phyloP scores from a whole-genome alignment of 1,139 yeast species.

The Suhomyces coccinellae region DNA sequence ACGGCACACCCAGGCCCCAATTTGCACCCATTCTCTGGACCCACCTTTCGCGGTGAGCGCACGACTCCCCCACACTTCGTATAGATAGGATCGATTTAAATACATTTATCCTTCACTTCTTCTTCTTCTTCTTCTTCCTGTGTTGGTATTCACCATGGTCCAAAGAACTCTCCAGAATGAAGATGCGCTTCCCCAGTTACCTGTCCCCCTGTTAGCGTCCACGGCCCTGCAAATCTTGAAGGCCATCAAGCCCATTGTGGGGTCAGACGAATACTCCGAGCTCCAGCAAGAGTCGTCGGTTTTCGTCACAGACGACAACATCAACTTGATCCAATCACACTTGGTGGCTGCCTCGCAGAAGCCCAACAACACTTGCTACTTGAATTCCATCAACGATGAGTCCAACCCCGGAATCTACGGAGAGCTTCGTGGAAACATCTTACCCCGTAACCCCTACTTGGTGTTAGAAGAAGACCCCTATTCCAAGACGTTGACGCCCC shows the following conservation, averaged over 20 bases:
- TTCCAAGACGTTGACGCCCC: constrained; percentile 53
- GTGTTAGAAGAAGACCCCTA: constrained; percentile 73
- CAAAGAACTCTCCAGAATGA: constrained; percentile 21
- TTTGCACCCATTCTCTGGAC: no score
- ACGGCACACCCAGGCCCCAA: no score
- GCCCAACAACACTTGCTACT: constrained; percentile 48
- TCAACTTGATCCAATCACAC: constrained; percentile 55
- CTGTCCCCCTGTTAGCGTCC: constrained; percentile 50
- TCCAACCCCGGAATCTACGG: constrained; percentile 66
- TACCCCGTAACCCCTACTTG: constrained; percentile 75
- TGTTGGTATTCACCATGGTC: constrained; percentile 1
- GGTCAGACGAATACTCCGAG: constrained; percentile 42
- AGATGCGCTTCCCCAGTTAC: constrained; percentile 45
- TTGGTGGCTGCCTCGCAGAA: constrained; percentile 45
- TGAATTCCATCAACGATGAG: constrained; percentile 60
- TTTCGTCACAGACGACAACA: constrained; percentile 43
- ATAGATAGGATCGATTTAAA: no score
- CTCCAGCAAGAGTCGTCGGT: constrained; percentile 43
- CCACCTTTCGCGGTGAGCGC: no score
- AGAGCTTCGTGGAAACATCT: constrained; percentile 60
- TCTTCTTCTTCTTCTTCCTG: no score
- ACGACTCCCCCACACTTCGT: no score
- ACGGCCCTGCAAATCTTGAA: constrained; percentile 49
- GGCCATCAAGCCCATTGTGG: constrained; percentile 52
- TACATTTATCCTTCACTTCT: no score